Conservation (phyloP, 1,139 yeast species). For the Candida labiduridarum region DNA sequence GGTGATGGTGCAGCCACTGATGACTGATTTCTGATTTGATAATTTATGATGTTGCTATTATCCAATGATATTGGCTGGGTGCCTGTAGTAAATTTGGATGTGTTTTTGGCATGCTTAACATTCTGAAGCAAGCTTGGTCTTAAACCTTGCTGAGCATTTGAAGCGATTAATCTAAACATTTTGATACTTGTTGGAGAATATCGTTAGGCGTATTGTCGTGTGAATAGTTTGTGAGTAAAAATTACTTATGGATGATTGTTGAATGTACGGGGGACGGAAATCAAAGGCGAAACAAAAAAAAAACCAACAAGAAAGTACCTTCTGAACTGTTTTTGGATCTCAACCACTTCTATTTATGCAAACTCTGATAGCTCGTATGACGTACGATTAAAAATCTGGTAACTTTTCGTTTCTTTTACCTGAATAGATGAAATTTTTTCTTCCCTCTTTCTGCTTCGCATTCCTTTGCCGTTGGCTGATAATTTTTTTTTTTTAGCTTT, state of each 20-base stretch:
- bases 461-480: slow-evolving; percentile 1
- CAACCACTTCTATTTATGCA: slow-evolving; percentile 3
- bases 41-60: slow-evolving; percentile 4
- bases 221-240: not conserved
- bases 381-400: slow-evolving; percentile 2
- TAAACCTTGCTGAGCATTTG: slow-evolving; percentile 39
- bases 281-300: not conserved
- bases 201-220: not conserved
- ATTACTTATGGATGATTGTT: not conserved
- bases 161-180: slow-evolving; percentile 46
- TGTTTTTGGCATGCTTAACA: slow-evolving; percentile 30
- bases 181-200: not conserved
- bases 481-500: not conserved
- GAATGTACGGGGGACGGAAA: not conserved
- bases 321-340: not conserved
- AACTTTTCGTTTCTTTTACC: slow-evolving; percentile 1
- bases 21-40: slow-evolving; percentile 13
- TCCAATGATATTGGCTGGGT: slow-evolving; percentile 12
- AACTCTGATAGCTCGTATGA: not conserved
- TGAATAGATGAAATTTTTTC: not conserved
- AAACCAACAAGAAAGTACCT: too few species aligned
- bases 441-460: not conserved
- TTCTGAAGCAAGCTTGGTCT: slow-evolving; percentile 45
- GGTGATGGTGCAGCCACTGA: slow-evolving; percentile 5
- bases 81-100: slow-evolving; percentile 1